These are phyloP conservation scores for Phialophora expanda DNA, from an alignment of 2,329 filamentous ascomycete species.

Conservation along the genomic window DNA sequence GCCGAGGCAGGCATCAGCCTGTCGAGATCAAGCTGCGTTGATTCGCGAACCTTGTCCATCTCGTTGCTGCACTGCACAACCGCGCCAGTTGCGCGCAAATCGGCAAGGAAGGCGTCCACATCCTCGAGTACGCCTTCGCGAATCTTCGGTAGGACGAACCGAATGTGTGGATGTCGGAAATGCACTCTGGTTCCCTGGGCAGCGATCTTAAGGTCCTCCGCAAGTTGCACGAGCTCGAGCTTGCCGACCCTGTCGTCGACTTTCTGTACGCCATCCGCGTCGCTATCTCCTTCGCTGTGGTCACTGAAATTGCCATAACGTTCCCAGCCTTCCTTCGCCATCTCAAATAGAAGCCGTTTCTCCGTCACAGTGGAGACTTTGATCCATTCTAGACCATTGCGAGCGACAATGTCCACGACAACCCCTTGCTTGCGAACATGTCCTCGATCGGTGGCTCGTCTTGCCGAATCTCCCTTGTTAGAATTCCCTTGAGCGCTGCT, in stretches of 20 bases:
- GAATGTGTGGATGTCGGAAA: constrained; percentile 64
- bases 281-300: constrained; percentile 38
- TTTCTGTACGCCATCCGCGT: constrained; percentile 40
- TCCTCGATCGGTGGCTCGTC: constrained; percentile 10
- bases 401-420: constrained; percentile 68
- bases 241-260: constrained; percentile 51
- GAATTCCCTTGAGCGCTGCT: background rate
- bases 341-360: constrained; percentile 67
- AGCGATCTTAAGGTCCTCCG: constrained; percentile 63
- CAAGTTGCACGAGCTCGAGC: constrained; percentile 65
- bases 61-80: constrained; percentile 45
- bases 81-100: constrained; percentile 60
- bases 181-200: constrained; percentile 60
- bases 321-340: constrained; percentile 71
- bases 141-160: constrained; percentile 67
- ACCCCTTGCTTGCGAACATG: constrained; percentile 52
- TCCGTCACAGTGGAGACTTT: constrained; percentile 71
- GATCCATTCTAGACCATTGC: constrained; percentile 68
- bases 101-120: constrained; percentile 62
- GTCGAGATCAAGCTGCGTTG: constrained; percentile 21
- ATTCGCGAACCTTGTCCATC: background rate
- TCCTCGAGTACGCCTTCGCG: constrained; percentile 56
- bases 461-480: constrained; percentile 6
- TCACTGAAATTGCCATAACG: constrained; percentile 49
- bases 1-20: constrained; percentile 28